These are phyloP conservation scores for Aspergillus nomiae DNA, from an alignment of 2,329 filamentous ascomycete genomes.

Conservation along the genomic window DNA sequence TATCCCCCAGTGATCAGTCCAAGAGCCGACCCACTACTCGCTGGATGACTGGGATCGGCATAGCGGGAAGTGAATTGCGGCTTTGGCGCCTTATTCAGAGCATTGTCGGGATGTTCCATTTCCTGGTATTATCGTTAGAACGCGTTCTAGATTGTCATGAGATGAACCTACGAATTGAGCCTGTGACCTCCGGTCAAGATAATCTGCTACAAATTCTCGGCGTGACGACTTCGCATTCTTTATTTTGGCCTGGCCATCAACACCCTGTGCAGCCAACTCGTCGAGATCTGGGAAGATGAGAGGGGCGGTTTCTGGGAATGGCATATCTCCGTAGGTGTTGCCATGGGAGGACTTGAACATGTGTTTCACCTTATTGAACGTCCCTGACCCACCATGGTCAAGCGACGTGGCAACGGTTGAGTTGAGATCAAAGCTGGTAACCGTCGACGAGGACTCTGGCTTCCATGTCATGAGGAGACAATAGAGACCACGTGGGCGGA, in stretches of 20 bases:
- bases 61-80: constrained; percentile 50
- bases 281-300: constrained; percentile 53
- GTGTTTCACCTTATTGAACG: constrained; percentile 30
- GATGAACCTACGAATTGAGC: constrained; percentile 44
- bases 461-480: constrained; percentile 59
- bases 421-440: constrained; percentile 38
- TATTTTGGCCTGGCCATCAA: constrained; percentile 19
- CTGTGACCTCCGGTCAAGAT: constrained; percentile 53
- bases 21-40: constrained; percentile 52
- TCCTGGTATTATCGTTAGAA: constrained; percentile 20
- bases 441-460: constrained; percentile 37
- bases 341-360: constrained; percentile 42
- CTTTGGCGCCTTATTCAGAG: constrained; percentile 35
- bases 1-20: constrained; percentile 51
- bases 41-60: constrained; percentile 55
- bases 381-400: constrained; percentile 13
- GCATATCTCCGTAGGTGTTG: constrained; percentile 37
- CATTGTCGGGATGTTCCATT: constrained; percentile 44
- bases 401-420: constrained; percentile 37
- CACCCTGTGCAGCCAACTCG: constrained; percentile 7
- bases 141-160: not conserved
- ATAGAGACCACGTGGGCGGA: constrained; percentile 59
- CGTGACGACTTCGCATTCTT: constrained; percentile 11
- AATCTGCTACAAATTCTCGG: constrained; percentile 46
- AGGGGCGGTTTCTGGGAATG: constrained; percentile 49